These are phyloP conservation scores for Xylariaceae sp. DNA, from an alignment of 2,329 filamentous ascomycete species.

Conservation along the genomic window DNA sequence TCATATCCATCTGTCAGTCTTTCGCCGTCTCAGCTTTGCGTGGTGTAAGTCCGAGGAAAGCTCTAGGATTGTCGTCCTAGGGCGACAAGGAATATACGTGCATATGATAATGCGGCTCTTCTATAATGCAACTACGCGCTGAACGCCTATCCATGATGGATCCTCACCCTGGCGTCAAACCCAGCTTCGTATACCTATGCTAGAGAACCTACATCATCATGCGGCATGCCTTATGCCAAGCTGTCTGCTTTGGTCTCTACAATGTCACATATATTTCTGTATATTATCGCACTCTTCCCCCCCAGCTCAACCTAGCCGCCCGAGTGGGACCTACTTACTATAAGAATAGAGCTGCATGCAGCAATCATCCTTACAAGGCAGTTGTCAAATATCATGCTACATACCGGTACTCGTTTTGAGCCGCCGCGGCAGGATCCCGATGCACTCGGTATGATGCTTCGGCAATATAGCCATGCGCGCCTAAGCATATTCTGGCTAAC, in stretches of 20 bases:
- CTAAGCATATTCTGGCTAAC: constrained; percentile 10
- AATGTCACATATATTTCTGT: constrained; percentile 23
- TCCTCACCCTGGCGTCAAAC: constrained; percentile 11
- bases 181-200: constrained; percentile 6
- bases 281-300: constrained; percentile 18
- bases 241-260: constrained; percentile 13
- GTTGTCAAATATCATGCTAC: constrained; percentile 8
- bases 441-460: constrained; percentile 5
- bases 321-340: constrained; percentile 18
- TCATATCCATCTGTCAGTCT: not conserved
- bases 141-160: constrained; percentile 14
- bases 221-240: constrained; percentile 22
- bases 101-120: constrained; percentile 28
- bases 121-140: constrained; percentile 28
- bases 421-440: not conserved
- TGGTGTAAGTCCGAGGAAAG: not conserved
- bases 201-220: constrained; percentile 21
- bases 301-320: constrained; percentile 23
- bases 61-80: constrained; percentile 13
- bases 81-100: constrained; percentile 11
- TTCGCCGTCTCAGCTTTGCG: constrained; percentile 4
- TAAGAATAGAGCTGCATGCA: not conserved
- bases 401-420: constrained; percentile 5
- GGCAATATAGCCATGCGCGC: constrained; percentile 18
- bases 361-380: not conserved